Evolutionary conservation across 2,329 filamentous ascomycete species (phyloP).

Genomic region (Colletotrichum sp.): DNA sequence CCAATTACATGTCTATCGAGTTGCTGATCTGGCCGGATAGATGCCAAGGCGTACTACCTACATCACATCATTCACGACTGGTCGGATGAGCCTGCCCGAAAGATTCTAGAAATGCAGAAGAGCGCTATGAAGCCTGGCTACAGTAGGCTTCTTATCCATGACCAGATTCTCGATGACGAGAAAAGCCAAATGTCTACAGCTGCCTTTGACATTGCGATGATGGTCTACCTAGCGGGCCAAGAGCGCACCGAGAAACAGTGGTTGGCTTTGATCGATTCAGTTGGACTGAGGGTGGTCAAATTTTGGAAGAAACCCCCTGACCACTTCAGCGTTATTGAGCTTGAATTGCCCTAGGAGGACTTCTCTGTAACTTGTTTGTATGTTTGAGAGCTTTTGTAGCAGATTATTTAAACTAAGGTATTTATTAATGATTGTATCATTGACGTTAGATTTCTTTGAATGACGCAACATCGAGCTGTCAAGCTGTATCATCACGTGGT

Average conservation of each 20-base stretch:
- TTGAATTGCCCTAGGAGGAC: background rate
- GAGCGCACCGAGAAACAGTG: conserved; percentile 10
- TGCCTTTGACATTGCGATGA: background rate
- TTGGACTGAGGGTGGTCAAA: background rate
- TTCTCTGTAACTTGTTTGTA: rapidly evolving
- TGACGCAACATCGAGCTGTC: rapidly evolving
- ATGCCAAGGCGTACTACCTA: conserved; percentile 55
- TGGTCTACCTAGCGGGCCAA: background rate
- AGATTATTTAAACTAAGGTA: rapidly evolving
- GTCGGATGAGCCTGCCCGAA: conserved; percentile 47
- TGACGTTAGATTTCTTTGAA: background rate
- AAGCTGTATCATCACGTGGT: background rate
- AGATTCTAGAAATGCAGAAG: conserved; percentile 45
- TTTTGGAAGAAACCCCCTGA: conserved; percentile 10
- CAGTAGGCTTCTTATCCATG: conserved; percentile 40
- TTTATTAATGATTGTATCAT: rapidly evolving
- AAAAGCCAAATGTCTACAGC: background rate
- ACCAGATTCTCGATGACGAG: conserved; percentile 40
- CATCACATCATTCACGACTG: conserved; percentile 62
- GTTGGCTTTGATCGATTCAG: conserved; percentile 1
- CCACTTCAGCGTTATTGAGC: background rate
- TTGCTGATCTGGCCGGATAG: background rate
- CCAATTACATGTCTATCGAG: rapidly evolving
- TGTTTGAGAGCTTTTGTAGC: background rate
- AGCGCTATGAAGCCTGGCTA: conserved; percentile 49